Base-by-base conservation (phyloP, 371 early-diverging fungal species). In the Mucor racemosus region DNA sequence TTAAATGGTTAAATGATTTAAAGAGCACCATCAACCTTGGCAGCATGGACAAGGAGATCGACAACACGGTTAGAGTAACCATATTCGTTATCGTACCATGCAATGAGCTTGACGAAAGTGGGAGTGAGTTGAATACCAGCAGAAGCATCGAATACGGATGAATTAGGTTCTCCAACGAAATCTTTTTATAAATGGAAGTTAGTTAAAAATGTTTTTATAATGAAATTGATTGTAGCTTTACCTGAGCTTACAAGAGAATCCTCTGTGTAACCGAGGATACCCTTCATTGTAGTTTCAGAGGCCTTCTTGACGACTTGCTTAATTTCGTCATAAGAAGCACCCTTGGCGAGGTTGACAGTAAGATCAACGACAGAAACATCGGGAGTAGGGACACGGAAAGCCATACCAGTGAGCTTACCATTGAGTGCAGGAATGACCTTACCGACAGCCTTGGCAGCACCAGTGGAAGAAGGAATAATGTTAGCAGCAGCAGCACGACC, bases 361-460 rank as follows among this genome's bases (percentile, higher is more conserved):
- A 99, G 84, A 85, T 99, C 99, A 67, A 99, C 99, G 46, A 99
- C 96, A 54, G 99, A 98, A 50, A 99, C 99, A 84, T 99, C 95
- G 38, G 97, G 91, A 64, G 93, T 96, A 19, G 97, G 96, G 64
- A 99, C 98, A 85, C 99, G 97, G 88, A 99, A 95, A 58, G 99
- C 88, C 99, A 99, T 99, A 72, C 99, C 99, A 53, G 99, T 99
- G 69, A 99, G 86, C 90, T 98, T 99, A 74, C 97, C 97, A 80
- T 95, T 94, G 58, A 99, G 88, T 36, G 78, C 82, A 58, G 99
- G 99, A 67, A 99, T 95, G 67, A 99, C 99, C 88, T 98, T 96
- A 65, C 96, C 98, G 73, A 99, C 99, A 60, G 99, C 99, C 88
- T 96, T 98, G 84, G 99, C 99, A 70, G 99, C 99, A 76, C 99